Percentiles rank a stretch among this genome's conserved stretches.
Evolutionary conservation across 202 grass and related monocot species (phyloP).

Genomic region (Brachypodium distachyon): DNA sequence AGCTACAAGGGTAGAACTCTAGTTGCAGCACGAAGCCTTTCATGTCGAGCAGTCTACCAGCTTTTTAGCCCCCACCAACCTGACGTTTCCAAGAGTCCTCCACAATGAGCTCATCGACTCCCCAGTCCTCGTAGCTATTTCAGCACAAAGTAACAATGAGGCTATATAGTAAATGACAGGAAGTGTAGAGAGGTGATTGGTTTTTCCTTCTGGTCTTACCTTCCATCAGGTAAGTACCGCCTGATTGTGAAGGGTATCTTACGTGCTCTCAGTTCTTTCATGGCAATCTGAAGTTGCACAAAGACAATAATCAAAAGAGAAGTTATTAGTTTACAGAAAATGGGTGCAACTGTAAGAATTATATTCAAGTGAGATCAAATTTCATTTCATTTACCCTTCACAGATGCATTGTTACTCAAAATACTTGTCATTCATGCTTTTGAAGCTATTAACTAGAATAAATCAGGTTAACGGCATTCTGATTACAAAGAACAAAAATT

Average conservation of each 20-base stretch:
- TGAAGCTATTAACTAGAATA: neutral
- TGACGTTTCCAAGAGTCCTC: conserved; percentile 91
- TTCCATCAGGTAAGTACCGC: conserved; percentile 79
- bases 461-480: neutral
- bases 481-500: neutral
- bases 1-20: neutral
- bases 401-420: neutral
- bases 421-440: neutral
- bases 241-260: conserved; percentile 94
- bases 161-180: neutral
- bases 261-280: conserved; percentile 72
- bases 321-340: neutral
- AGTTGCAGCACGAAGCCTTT: neutral
- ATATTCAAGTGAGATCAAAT: neutral
- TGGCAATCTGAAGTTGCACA: conserved; percentile 60
- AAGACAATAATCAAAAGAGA: neutral
- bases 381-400: neutral
- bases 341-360: neutral
- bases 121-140: conserved; percentile 84
- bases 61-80: conserved; percentile 57
- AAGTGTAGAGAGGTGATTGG: neutral
- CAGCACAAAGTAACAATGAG: neutral
- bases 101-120: conserved; percentile 85
- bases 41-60: neutral
- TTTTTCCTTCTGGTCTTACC: conserved; percentile 21